phyloP scores from a whole-genome alignment of 2,329 filamentous ascomycete genomes.

The Botrytis fabae region DNA sequence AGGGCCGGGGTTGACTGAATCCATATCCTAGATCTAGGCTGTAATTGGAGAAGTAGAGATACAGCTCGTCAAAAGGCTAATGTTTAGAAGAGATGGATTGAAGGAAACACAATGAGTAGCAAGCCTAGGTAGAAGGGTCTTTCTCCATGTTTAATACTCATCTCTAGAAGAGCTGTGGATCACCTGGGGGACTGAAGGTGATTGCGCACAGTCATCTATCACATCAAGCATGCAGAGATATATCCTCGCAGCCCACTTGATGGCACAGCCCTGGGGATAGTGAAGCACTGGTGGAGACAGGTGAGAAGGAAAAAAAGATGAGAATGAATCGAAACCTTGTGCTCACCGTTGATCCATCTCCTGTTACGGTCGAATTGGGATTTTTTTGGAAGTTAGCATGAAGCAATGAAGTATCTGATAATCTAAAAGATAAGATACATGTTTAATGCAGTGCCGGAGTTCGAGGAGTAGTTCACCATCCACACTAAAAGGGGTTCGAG shows the following conservation, averaged over 20 bases:
- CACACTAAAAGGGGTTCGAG: constrained; percentile 16
- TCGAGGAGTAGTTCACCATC: constrained; percentile 1
- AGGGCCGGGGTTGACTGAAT: not conserved
- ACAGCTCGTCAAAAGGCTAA: not conserved
- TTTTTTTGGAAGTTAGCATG: constrained; percentile 2
- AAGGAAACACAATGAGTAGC: not conserved
- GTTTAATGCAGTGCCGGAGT: constrained; percentile 8
- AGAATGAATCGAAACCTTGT: constrained; percentile 13
- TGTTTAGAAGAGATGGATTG: not conserved
- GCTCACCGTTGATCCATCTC: constrained; percentile 8
- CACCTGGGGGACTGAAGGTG: not conserved
- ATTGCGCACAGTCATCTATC: constrained; percentile 16
- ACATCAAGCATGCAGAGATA: constrained; percentile 6
- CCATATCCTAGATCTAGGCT: constrained; percentile 5
- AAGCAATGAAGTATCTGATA: not conserved
- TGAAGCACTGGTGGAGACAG: not conserved
- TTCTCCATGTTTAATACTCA: constrained; percentile 18
- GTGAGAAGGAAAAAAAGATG: not conserved
- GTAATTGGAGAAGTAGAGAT: not conserved
- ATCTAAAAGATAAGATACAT: constrained; percentile 15
- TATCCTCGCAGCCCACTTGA: constrained; percentile 1
- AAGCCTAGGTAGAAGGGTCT: not conserved
- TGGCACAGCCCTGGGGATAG: not conserved
- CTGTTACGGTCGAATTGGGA: not conserved
- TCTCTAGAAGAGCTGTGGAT: constrained; percentile 3